Evolutionary conservation across 345 rosid genomes (phyloP), one percentile per base, ranked within the genome.

Genomic region (Acer campestre): DNA sequence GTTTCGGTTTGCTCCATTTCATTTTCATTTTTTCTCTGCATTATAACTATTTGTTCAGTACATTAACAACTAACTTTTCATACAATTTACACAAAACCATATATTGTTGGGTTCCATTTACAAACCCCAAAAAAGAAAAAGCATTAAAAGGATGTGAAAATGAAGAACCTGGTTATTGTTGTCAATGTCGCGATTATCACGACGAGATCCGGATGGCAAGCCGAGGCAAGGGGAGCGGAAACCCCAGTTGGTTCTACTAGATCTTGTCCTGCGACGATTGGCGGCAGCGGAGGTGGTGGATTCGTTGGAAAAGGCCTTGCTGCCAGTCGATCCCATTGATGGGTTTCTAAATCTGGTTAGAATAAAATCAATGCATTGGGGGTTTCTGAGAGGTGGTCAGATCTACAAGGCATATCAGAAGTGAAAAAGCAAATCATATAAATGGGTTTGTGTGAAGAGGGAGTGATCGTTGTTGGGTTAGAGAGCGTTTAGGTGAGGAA

Each of bases 221-320:
- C 97, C 87, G 67, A 95, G 89, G 67, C 98, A 93, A 63, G 91
- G 85, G 49, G 97, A 91, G 75, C 83, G 88, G 70, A 91, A 89
- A 85, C 85, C 82, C 81, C 93, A 81, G 76, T 84, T 84, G 61
- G 80, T 77, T 79, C 81, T 89, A 35, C 81, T 88, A 35, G 90
- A 82, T 77, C 81, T 88, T 72, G 87, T 86, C 66, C 86, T 85
- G 49, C 86, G 49, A 46, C 49, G 49, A 46, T 46, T 9, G 49
- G 49, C 3, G 11, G 2, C 12, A 46, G 49, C 49, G 10, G 82
- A 67, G 10, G 78, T 51, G 29, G 92, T 40, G 6, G 85, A 79
- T 23, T 84, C 83, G 31, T 79, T 77, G 67, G 79, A 77, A 68
- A 74, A 81, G 56, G 83, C 83, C 77, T 92, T 95, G 74, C 98